phyloP scores from a whole-genome alignment of 345 rosid species.

The Acer saccharum region DNA sequence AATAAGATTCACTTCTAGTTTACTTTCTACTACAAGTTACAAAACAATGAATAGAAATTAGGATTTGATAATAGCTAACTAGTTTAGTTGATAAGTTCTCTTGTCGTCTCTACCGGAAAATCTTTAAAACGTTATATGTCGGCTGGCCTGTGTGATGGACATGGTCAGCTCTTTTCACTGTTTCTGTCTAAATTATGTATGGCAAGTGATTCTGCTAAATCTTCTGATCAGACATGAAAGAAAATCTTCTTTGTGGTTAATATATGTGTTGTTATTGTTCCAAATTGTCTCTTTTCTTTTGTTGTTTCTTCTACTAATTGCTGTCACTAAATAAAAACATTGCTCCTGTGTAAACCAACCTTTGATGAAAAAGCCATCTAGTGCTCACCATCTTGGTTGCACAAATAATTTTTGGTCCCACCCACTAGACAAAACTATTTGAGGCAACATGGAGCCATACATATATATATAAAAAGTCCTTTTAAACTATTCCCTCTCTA shows the following conservation, averaged over 20 bases:
- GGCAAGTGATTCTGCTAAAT: slow-evolving; percentile 10
- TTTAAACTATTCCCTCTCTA: slow-evolving; percentile 12
- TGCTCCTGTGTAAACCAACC: slow-evolving; percentile 7
- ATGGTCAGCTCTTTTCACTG: background rate
- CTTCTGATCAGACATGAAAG: slow-evolving; percentile 12
- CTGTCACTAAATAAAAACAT: slow-evolving; percentile 23
- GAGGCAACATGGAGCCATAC: slow-evolving; percentile 34
- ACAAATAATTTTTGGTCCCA: slow-evolving; percentile 36
- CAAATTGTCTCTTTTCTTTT: slow-evolving; percentile 24
- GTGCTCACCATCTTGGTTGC: slow-evolving; percentile 38
- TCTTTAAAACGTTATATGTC: background rate
- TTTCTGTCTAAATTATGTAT: background rate
- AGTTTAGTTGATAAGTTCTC: background rate
- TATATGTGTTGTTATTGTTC: background rate
- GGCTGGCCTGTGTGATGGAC: background rate
- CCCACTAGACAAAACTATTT: slow-evolving; percentile 37
- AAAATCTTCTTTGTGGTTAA: background rate
- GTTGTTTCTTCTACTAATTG: slow-evolving; percentile 23
- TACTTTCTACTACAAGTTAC: background rate
- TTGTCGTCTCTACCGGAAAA: background rate
- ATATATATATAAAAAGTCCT: slow-evolving; percentile 1
- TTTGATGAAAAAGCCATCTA: slow-evolving; percentile 23
- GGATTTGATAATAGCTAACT: background rate
- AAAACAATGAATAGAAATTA: background rate
- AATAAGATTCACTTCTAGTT: slow-evolving; percentile 1